These are phyloP conservation scores for Pleurostoma richardsiae DNA, from an alignment of 2,329 filamentous ascomycete genomes.

Conservation along the genomic window DNA sequence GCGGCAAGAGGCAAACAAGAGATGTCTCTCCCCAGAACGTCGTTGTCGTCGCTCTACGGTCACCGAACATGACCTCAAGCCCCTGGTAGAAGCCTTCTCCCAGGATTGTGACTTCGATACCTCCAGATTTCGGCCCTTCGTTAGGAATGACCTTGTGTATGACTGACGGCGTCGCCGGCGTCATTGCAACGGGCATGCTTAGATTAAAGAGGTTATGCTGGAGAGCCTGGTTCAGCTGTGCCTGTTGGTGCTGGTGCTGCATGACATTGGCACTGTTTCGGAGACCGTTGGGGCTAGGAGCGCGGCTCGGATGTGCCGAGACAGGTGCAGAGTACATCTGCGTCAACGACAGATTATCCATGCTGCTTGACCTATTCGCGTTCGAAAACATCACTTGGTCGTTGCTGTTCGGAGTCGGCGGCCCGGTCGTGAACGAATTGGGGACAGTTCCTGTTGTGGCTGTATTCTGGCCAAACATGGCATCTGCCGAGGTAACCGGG, in stretches of 20 bases:
- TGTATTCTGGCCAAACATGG: constrained; percentile 36
- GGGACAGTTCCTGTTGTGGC: constrained; percentile 26
- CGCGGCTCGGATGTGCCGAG: constrained; percentile 70
- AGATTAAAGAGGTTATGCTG: neutral
- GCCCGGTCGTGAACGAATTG: constrained; percentile 47
- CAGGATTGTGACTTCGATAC: constrained; percentile 81
- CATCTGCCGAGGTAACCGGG: constrained; percentile 33
- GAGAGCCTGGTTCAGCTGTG: constrained; percentile 15
- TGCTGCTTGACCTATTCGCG: constrained; percentile 53
- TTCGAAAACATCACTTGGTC: constrained; percentile 54
- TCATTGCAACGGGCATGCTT: neutral
- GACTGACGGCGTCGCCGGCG: constrained; percentile 39
- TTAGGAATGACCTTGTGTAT: constrained; percentile 81
- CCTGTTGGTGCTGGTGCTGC: constrained; percentile 25
- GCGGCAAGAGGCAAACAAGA: constrained; percentile 74
- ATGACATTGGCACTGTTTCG: constrained; percentile 29
- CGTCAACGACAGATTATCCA: constrained; percentile 60
- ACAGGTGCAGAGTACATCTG: constrained; percentile 67
- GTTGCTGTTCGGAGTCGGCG: constrained; percentile 62
- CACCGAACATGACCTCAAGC: constrained; percentile 81
- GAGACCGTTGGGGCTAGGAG: constrained; percentile 63
- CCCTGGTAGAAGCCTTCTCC: constrained; percentile 73
- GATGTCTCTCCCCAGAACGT: constrained; percentile 77
- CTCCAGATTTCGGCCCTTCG: constrained; percentile 76
- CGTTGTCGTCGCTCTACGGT: constrained; percentile 59